These are phyloP conservation scores for Sporothrix brasiliensis DNA, from an alignment of 2,329 filamentous ascomycete species.

Conservation along the genomic window DNA sequence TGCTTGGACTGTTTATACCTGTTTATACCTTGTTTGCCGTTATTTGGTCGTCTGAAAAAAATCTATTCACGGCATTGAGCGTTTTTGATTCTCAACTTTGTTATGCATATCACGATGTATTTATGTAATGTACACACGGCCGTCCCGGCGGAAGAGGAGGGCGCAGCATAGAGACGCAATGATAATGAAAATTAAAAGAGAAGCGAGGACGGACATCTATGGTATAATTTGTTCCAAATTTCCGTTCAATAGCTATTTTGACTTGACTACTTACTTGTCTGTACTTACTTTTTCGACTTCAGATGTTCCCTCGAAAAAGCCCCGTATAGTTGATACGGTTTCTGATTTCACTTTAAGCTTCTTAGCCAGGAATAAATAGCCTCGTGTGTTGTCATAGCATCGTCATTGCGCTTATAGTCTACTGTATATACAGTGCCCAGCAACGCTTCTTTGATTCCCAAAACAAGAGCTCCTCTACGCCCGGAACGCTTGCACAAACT, in stretches of 20 bases:
- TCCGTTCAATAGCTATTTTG: background rate
- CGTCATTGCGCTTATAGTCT: background rate
- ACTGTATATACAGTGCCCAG: background rate
- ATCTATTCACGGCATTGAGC: constrained; percentile 17
- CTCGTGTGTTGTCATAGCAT: background rate
- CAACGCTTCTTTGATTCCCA: too few species aligned
- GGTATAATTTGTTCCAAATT: background rate
- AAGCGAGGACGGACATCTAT: background rate
- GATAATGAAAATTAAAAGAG: background rate
- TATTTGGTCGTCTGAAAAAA: constrained; percentile 4
- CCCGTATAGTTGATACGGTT: background rate
- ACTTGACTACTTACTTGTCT: background rate
- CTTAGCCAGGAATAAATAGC: background rate
- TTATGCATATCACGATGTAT: constrained; percentile 27
- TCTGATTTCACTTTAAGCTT: constrained; percentile 6
- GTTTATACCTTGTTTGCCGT: background rate
- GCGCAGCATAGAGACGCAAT: background rate
- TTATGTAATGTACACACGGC: constrained; percentile 20
- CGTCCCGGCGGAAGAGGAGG: background rate
- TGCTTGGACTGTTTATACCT: background rate
- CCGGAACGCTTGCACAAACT: constrained; percentile 87
- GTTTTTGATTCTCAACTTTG: background rate
- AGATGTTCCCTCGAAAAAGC: constrained; percentile 11
- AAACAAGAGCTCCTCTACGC: constrained; percentile 49
- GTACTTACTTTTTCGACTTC: background rate